Conservation (phyloP, 768 basidiomycete genomes). For the Neoboletus magnificus region DNA sequence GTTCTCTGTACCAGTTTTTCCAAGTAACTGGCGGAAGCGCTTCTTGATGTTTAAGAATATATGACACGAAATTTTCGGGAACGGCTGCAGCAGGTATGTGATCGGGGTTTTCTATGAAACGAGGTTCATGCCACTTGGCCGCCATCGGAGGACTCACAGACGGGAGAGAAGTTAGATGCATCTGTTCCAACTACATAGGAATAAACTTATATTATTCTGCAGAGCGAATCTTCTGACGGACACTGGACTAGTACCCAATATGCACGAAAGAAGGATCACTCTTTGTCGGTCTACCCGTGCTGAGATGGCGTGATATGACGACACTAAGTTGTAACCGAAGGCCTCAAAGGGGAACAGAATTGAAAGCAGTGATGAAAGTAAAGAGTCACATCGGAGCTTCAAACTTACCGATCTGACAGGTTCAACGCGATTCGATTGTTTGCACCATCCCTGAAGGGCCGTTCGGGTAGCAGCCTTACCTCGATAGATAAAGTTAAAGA, state of each 20-base stretch:
- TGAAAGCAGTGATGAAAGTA: not conserved
- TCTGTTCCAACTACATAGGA: not conserved
- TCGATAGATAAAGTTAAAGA: not conserved
- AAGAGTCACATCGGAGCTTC: not conserved
- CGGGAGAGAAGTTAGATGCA: not conserved
- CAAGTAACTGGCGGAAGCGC: not conserved
- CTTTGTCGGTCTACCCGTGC: too few relatives aligned
- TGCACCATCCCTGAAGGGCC: too few relatives aligned
- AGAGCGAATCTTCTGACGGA: not conserved
- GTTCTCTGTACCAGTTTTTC: not conserved
- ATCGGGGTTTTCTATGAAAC: not conserved
- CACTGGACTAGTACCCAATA: not conserved
- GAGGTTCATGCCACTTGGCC: not conserved
- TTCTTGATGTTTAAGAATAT: not conserved
- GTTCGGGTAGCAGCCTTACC: not conserved
- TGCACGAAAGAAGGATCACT: not conserved
- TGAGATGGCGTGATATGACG: too few relatives aligned
- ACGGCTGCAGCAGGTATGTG: not conserved
- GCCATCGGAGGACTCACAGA: not conserved
- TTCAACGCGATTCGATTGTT: not conserved
- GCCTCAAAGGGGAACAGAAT: too few relatives aligned
- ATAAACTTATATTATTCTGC: not conserved
- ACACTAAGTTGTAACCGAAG: too few relatives aligned
- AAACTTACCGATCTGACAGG: not conserved
- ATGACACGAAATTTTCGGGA: not conserved